Evolutionary conservation across 1,284 basidiomycete genomes (phyloP), one percentile per base, ranked within the genome.

Genomic region (Mycena sp.): DNA sequence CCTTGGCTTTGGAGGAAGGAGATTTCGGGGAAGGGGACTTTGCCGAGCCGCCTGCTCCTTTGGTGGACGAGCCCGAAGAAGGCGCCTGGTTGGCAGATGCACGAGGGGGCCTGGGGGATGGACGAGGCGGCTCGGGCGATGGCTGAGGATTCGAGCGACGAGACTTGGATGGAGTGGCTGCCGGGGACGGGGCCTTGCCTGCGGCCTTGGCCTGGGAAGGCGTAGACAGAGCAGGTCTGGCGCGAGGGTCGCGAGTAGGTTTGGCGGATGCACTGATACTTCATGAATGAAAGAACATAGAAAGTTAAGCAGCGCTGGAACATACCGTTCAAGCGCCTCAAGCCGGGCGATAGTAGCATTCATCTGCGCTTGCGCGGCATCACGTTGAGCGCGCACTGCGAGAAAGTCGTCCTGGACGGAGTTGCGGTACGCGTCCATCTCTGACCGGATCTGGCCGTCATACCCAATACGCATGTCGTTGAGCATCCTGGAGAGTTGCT

Each of bases 281-380:
- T 12, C 25, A 48, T 48, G 25, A 53, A 11, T 40, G 4, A 48
- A 46, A 26, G 50, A 40, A 23, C 17, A 11, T 48, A 46, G 43
- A 46, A 46, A 53, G n/a, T 21, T 17, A 29, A 40, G 21, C 6
- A 44, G 38, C 3, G 19, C 23, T 38, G 23, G 17, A 23, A 60
- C 50, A 25, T 37, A 60, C 58, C 40, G n/a, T 44, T 59, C 58
- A 51, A 58, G 35, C 19, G 9, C 14, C 32, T 60, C 58, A 48
- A 60, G 58, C n/a, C 50, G 50, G 29, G 58, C 50, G 23, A 53
- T 23, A n/a, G 58, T 60, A 37, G 21, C 58, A 16, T 16, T 19
- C 25, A 60, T 48, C 19, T 53, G 50, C 28, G 19, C 26, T 3
- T 23, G 50, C 25, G 50, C 58, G 16, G 58, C 41, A 45, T 60